phyloP scores from a whole-genome alignment of 768 basidiomycete species.

The Lentinus tigrinus region DNA sequence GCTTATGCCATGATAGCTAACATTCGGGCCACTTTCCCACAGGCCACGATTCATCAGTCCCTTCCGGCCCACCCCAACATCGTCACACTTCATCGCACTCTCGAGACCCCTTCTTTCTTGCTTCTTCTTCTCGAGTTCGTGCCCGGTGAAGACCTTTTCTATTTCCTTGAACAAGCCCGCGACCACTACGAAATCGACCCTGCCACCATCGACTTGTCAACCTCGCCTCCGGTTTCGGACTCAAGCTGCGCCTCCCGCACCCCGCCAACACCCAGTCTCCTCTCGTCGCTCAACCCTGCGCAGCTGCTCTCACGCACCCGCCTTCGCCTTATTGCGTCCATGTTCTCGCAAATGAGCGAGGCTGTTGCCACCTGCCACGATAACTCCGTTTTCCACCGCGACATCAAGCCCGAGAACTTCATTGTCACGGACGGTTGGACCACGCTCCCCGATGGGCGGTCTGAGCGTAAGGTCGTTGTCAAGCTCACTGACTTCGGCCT shows the following conservation, averaged over 20 bases:
- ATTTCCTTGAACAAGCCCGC: conserved; percentile 94
- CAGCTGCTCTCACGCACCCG: conserved; percentile 85
- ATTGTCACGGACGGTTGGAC: conserved; percentile 85
- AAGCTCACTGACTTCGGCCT: conserved; percentile 97
- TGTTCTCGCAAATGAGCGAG: conserved; percentile 99
- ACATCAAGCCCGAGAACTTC: conserved; percentile 99
- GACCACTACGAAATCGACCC: conserved; percentile 71
- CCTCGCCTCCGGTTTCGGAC: conserved; percentile 19
- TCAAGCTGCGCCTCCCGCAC: conserved; percentile 50
- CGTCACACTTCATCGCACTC: conserved; percentile 89
- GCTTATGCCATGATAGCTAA: background rate
- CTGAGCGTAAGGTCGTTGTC: conserved; percentile 87
- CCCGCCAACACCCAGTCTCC: conserved; percentile 90
- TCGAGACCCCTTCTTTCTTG: conserved; percentile 89
- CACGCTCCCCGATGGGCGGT: conserved; percentile 50
- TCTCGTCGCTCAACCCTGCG: conserved; percentile 76
- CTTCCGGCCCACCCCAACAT: conserved; percentile 89
- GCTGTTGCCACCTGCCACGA: conserved; percentile 94
- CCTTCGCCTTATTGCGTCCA: conserved; percentile 89
- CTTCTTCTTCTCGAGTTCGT: conserved; percentile 94
- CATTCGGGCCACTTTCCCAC: background rate
- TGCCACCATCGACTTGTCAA: conserved; percentile 21
- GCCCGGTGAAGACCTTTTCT: conserved; percentile 96
- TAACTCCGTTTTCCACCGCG: conserved; percentile 88
- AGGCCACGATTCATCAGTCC: conserved; percentile 95